A percentile compares a stretch with the other conserved stretches of the same genome.
phyloP scores from a whole-genome alignment of 208 protist genomes.

The Crithidia brevicula region DNA sequence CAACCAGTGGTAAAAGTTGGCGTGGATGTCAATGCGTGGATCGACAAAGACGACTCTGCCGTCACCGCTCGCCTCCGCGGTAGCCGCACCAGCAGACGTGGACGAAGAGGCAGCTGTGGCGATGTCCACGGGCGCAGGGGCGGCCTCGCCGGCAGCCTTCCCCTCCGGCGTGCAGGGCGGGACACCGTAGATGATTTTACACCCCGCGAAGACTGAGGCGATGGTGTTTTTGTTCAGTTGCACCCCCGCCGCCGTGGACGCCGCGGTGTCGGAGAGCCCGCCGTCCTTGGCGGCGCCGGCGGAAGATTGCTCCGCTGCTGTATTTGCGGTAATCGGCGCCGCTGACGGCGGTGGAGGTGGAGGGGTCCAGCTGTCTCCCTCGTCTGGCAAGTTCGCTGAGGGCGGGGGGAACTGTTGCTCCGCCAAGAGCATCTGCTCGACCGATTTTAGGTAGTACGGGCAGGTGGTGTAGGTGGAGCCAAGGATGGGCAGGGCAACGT shows the following conservation, averaged over 20 bases:
- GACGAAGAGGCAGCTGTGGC: background rate
- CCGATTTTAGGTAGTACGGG: constrained; percentile 58
- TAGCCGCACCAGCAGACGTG: background rate
- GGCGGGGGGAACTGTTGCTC: constrained; percentile 45
- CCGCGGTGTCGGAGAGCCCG: background rate
- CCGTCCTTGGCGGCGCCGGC: background rate
- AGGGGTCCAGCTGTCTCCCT: constrained; percentile 25
- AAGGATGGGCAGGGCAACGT: constrained; percentile 57
- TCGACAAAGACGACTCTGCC: constrained; percentile 45
- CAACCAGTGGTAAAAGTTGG: constrained; percentile 47
- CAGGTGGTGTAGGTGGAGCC: constrained; percentile 49
- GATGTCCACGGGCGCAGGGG: background rate
- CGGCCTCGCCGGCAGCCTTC: constrained; percentile 2
- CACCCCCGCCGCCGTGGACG: background rate
- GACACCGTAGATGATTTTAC: constrained; percentile 26
- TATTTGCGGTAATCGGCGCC: background rate
- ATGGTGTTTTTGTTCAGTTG: constrained; percentile 27
- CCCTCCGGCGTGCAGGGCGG: constrained; percentile 10
- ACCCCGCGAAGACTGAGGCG: constrained; percentile 33
- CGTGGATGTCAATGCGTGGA: constrained; percentile 51
- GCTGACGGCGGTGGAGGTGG: background rate
- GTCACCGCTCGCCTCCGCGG: background rate
- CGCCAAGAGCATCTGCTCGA: constrained; percentile 48
- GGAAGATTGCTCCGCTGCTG: background rate
- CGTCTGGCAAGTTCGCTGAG: constrained; percentile 28